Base-by-base conservation (phyloP, 345 rosid species). In the Luvunga scandens region DNA sequence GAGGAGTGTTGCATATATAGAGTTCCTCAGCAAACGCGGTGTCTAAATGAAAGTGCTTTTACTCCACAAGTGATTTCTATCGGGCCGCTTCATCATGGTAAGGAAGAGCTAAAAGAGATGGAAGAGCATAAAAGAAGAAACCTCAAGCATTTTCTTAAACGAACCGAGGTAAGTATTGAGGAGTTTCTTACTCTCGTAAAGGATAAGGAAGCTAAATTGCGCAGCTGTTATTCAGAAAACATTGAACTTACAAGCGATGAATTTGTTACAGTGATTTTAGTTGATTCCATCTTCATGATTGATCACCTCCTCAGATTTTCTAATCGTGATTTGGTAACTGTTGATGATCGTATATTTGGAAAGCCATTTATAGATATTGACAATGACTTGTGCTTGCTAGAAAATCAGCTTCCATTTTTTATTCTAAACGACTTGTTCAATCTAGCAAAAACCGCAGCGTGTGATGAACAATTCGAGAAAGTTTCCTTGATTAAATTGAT, bases 381-480 rank as follows among this genome's bases (percentile, higher is more conserved):
- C 16, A 45, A 0, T 1, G 84, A 83, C 57, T 4, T 85, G 42
- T n/a, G 28, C 27, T 53, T 72, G 24, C 75, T 83, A 16, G 84
- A 85, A 68, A 85, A 85, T 79, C 86, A 85, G 28, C 5, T 85
- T 56, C 81, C 84, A 1, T 53, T 80, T 10, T 85, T 85, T 4
- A 72, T 83, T 50, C n/a, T 83, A 6, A 13, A 78, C 19, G 80
- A 76, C 22, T 12, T 82, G 66, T 72, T 34, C 0, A 4, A 31
- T 1, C 57, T 76, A 25, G 45, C 59, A 19, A 70, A 24, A 38
- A 27, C n/a, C 22, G 1, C 27, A 19, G 3, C 27, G 10, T 22
- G 8, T 36, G 39, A 12, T 45, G 38, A 7, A 7, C 25, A 6
- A 1, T 42, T 22, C 30, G 13, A 31, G 4, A 45, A 5, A 22